Evolutionary conservation across 2,329 filamentous ascomycete genomes (phyloP), one percentile per base, ranked within the genome.

Genomic region (Eurotiales sp.): DNA sequence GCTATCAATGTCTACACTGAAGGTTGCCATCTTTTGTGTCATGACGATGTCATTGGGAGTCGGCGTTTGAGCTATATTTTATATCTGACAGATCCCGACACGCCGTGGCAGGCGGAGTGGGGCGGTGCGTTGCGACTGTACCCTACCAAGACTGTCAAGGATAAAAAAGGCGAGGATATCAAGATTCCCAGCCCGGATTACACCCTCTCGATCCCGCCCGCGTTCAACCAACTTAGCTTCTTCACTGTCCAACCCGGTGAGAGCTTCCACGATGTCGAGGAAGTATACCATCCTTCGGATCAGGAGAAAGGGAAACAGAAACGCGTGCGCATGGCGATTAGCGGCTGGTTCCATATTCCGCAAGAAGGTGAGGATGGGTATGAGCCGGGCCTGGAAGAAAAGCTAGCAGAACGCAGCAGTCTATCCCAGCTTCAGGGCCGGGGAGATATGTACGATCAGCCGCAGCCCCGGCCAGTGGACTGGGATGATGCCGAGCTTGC

Each of bases 11-110:
- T 99, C 46, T 99, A 99, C 71, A 96, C 90, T 0, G 92, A 93
- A 4, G 92, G 93, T 36, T 97, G 92, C 67, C 95, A 95, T 69
- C 79, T 99, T 22, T 79, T 99, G 25, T 97, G 93, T 72, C 93
- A 99, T 65, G 93, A 99, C 77, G 93, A 99, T 72, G 93, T 99
- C 55, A 99, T 99, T 69, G 93, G 93, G n/a, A 96, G 87, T 64
- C 82, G 93, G 55, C 85, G 91, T 58, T 86, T 99, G 63, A 96
- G 91, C 77, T 99, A 96, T 70, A 99, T 99, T 59, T 78, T 99
- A 54, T 99, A 99, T 69, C 77, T 99, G 56, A 92, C 90, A 12
- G 90, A 97, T 65, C 93, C 93, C 3, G 92, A 97, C 64, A 84
- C 79, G 53, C 85, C 88, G 5, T 99, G 93, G 93, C 83, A 92